Conservation (phyloP, 768 basidiomycete genomes). For the Podaxis pistillaris region DNA sequence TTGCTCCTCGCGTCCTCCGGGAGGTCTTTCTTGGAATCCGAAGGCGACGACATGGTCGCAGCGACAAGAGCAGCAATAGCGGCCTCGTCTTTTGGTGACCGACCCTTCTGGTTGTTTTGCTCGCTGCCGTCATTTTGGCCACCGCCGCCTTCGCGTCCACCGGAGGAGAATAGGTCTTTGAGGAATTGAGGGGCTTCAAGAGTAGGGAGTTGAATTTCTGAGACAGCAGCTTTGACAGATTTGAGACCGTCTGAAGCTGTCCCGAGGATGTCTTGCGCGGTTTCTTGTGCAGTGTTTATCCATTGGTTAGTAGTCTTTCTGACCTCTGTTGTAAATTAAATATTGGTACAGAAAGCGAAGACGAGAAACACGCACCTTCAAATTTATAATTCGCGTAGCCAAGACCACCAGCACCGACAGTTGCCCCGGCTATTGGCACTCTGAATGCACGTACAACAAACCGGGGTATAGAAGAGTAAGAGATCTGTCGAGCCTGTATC, state of each 20-base stretch:
- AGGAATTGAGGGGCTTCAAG: constrained; percentile 65
- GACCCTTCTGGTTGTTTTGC: constrained; percentile 36
- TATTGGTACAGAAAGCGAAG: neutral
- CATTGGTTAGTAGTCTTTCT: constrained; percentile 66
- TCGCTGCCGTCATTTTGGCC: constrained; percentile 30
- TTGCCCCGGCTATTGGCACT: constrained; percentile 85
- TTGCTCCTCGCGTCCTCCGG: constrained; percentile 57
- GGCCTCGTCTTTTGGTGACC: constrained; percentile 56
- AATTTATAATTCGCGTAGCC: constrained; percentile 97
- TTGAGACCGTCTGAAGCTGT: constrained; percentile 71
- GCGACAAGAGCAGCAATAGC: constrained; percentile 75
- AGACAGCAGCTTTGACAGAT: constrained; percentile 54
- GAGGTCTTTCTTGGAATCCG: constrained; percentile 49
- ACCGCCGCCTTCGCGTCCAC: constrained; percentile 26
- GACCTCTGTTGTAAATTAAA: constrained; percentile 52
- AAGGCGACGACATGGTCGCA: constrained; percentile 76
- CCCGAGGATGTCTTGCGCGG: constrained; percentile 67
- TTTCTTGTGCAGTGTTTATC: constrained; percentile 63
- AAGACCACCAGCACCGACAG: constrained; percentile 86
- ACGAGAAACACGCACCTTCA: constrained; percentile 60
- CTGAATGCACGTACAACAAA: constrained; percentile 86
- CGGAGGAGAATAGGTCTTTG: constrained; percentile 55
- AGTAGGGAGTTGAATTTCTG: constrained; percentile 55
- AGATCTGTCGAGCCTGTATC: constrained; percentile 72
- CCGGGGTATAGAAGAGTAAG: constrained; percentile 86